Base-by-base conservation (phyloP, 441 rosid genomes). In the Theobroma grandiflorum region DNA sequence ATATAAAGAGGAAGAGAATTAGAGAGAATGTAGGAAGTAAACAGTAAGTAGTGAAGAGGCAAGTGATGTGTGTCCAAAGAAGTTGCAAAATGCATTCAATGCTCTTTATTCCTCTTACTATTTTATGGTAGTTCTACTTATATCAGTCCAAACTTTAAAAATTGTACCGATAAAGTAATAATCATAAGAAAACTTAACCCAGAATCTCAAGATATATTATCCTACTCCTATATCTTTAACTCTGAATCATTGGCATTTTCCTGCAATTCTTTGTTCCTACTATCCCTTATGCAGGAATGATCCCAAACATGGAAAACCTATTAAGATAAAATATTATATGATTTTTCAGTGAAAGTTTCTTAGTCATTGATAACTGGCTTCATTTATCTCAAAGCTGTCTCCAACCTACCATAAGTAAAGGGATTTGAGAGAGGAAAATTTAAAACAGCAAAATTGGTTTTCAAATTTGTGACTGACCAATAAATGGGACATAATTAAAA, bases 61-160 rank as follows among this genome's bases (percentile, higher is more conserved):
- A 67, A 84, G 61, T 42, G 72, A 11, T 81, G 84, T 62, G 71
- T 82, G 83, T 59, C 74, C 87, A 50, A 81, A 80, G 85, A 89
- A 73, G 83, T 77, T 79, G 80, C 80, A 61, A 65, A 78, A 83
- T 81, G 79, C 87, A 88, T 85, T 90, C 82, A 87, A 79, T 87
- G 92, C 88, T 84, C 68, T 82, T 74, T 47, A 26, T 47, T 42
- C 26, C 58, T 22, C 74, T 31, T 10, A 31, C 40, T 70, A 12
- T 49, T 70, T 70, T 70, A 70, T 49, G 22, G 57, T 1, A 7
- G 3, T 11, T 0, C 1, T 22, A 20, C 35, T 20, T 42, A 12
- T 68, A 2, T 14, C 57, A 11, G 73, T 12, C 73, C 12, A 22
- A 69, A 38, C 57, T 69, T 47, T 22, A 57, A 69, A 47, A 26